These are phyloP conservation scores for Kregervanrija pseudodelftensis DNA, from an alignment of 805 yeast genomes.

Conservation along the genomic window DNA sequence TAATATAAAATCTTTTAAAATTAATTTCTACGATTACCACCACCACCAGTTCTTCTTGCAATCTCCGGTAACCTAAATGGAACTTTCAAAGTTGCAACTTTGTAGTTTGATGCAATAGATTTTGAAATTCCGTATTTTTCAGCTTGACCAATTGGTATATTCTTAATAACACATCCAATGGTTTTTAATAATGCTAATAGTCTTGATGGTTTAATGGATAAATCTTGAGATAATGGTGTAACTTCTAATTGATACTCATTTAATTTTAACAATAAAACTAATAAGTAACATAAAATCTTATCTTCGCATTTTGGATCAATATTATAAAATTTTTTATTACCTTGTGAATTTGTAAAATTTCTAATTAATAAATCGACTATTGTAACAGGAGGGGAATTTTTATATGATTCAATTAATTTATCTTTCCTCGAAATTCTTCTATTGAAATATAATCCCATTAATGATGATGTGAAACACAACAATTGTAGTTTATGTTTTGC, in stretches of 20 bases:
- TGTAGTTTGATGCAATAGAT: constrained; percentile 45
- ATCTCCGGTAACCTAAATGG: constrained; percentile 87
- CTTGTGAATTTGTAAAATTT: constrained; percentile 61
- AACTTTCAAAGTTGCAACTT: constrained; percentile 76
- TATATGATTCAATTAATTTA: constrained; percentile 51
- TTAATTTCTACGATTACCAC: constrained; percentile 7
- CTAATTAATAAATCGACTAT: constrained; percentile 66
- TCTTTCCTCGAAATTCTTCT: constrained; percentile 58
- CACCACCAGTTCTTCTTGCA: constrained; percentile 41
- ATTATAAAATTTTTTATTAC: constrained; percentile 68
- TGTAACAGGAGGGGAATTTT: constrained; percentile 69
- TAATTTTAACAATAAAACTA: constrained; percentile 67
- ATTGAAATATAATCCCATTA: constrained; percentile 73
- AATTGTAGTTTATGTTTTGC: constrained; percentile 54
- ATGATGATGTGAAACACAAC: constrained; percentile 71
- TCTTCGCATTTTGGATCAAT: constrained; percentile 88
- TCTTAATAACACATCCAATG: constrained; percentile 73
- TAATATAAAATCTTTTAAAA: too few species aligned
- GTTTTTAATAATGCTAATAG: constrained; percentile 64
- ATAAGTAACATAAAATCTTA: constrained; percentile 70
- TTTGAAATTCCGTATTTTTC: constrained; percentile 65
- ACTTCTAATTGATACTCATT: constrained; percentile 70
- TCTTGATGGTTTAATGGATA: constrained; percentile 72
- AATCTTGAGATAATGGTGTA: constrained; percentile 77
- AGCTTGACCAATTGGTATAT: constrained; percentile 66